Conservation (phyloP, 2,329 filamentous ascomycete genomes). For the Byssochlamys sp. region DNA sequence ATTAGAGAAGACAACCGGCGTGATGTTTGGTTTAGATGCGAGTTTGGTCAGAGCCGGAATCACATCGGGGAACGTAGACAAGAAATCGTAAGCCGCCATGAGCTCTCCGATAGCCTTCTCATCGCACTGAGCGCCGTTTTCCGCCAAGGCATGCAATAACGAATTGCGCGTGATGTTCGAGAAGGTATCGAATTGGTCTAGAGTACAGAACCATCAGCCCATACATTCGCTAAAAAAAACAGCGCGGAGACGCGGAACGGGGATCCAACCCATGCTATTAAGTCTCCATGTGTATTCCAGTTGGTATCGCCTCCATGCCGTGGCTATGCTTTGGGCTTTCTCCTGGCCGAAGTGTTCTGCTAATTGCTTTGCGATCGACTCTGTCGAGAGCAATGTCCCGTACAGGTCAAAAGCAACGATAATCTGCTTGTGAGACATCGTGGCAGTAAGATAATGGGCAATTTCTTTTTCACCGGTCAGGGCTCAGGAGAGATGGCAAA, state of each 20-base stretch:
- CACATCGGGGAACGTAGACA: slow-evolving; percentile 58
- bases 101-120: slow-evolving; percentile 39
- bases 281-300: slow-evolving; percentile 69
- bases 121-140: slow-evolving; percentile 42
- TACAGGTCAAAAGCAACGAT: slow-evolving; percentile 67
- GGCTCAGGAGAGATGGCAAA: too few species aligned
- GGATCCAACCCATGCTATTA: slow-evolving; percentile 58
- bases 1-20: slow-evolving; percentile 60
- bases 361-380: slow-evolving; percentile 55
- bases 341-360: slow-evolving; percentile 49
- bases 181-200: slow-evolving; percentile 56
- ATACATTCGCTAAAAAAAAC: neutral
- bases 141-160: slow-evolving; percentile 55
- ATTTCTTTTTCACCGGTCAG: neutral
- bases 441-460: neutral
- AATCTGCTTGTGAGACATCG: slow-evolving; percentile 19
- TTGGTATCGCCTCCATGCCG: slow-evolving; percentile 59
- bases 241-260: slow-evolving; percentile 1
- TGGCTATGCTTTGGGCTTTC: slow-evolving; percentile 48
- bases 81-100: slow-evolving; percentile 55
- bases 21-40: slow-evolving; percentile 31
- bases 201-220: neutral
- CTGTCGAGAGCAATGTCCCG: slow-evolving; percentile 63
- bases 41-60: slow-evolving; percentile 43
- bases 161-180: slow-evolving; percentile 53